Evolutionary conservation across 257 asterid genomes (phyloP), one percentile per base, ranked within the genome.

Genomic region (Scutellaria minor): DNA sequence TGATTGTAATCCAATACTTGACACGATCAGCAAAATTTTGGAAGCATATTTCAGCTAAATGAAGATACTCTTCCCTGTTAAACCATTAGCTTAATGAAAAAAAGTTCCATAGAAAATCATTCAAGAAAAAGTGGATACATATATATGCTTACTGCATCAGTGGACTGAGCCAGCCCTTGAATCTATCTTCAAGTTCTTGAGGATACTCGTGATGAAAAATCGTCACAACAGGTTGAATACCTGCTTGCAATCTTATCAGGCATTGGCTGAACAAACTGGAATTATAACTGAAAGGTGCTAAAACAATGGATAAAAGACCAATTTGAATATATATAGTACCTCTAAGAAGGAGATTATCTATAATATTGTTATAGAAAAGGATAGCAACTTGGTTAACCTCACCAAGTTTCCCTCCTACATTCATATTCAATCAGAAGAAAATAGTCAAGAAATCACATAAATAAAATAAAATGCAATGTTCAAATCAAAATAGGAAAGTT

Each of bases 131-230:
- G 6, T 3, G 31, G 44, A 70, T 56, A 59, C n/a, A 37, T 13
- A 70, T 56, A 59, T n/a, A 37, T 13, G 68, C 91, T 71, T 75
- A 89, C 96, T 89, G 98, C 92, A 88, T 90, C 15, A 78, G 53
- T 66, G 93, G 89, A 83, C 88, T 88, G 15, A 89, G 92, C 98
- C 96, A 89, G 5, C 87, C 96, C 55, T 86, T 74, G 39, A 82
- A 83, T 76, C 83, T 73, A 14, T 84, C 90, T 83, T 86, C 87
- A 9, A 92, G 87, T 78, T 88, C 96, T 71, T 88, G 92, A 35
- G 98, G 98, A 75, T 76, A 81, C 14, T 89, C 98, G 11, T 64
- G 40, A 69, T 92, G 98, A 83, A 80, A 84, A 71, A 92, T 83
- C 0, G 98, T 89, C 77, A 88, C 92, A 76, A 92, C 86, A 0